These are phyloP conservation scores for Striga hermonthica DNA, from an alignment of 305 asterid genomes.

Conservation along the genomic window DNA sequence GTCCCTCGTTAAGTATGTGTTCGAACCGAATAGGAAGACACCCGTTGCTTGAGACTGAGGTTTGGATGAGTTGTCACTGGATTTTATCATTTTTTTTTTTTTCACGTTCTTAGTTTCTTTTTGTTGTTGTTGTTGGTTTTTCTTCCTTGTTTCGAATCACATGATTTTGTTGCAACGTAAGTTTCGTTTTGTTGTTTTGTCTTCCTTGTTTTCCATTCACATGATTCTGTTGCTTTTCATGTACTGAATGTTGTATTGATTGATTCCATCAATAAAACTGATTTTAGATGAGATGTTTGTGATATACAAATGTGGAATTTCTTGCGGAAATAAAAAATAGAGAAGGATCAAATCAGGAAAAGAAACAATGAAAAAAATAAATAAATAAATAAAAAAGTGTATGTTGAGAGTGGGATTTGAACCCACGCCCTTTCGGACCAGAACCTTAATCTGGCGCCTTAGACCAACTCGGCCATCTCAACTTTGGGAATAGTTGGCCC, in stretches of 20 bases:
- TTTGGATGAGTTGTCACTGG: slow-evolving; percentile 16
- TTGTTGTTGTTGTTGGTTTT: background rate
- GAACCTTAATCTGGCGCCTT: slow-evolving; percentile 94
- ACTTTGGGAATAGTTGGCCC: too few relatives aligned
- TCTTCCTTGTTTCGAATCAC: background rate
- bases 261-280: slow-evolving; percentile 28
- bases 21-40: slow-evolving; percentile 67
- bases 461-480: slow-evolving; percentile 45
- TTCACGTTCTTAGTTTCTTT: background rate
- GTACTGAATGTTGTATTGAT: slow-evolving; percentile 42
- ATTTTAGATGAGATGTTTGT: slow-evolving; percentile 20
- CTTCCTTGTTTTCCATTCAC: background rate
- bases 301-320: background rate
- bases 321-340: too few relatives aligned
- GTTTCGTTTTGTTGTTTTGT: slow-evolving; percentile 14
- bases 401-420: slow-evolving; percentile 53
- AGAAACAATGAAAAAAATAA: too few relatives aligned
- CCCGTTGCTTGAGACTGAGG: slow-evolving; percentile 46
- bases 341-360: too few relatives aligned
- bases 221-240: slow-evolving; percentile 16
- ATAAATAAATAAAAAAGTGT: too few relatives aligned
- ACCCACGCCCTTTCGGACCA: slow-evolving; percentile 89
- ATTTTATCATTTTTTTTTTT: background rate
- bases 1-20: slow-evolving; percentile 53
- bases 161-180: slow-evolving; percentile 9